Conservation (phyloP, 2,329 filamentous ascomycete genomes). For the Sporothrix protearum region DNA sequence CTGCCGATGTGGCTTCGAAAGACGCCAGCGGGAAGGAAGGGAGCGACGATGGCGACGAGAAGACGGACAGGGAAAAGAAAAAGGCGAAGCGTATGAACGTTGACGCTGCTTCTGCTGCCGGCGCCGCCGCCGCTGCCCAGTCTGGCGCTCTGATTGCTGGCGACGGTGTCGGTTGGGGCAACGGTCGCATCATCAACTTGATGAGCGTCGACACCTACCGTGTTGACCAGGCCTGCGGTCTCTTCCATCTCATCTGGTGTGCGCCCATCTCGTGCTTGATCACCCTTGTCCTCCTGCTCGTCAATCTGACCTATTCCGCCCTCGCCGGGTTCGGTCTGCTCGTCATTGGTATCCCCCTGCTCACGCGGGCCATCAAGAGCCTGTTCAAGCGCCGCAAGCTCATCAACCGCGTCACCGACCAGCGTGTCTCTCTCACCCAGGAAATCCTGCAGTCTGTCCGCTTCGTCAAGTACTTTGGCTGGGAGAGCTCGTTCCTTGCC, state of each 20-base stretch:
- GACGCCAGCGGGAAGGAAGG: not conserved
- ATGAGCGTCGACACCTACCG: constrained; percentile 97
- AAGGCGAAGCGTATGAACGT: constrained; percentile 36
- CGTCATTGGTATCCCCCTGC: constrained; percentile 69
- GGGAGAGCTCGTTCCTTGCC: constrained; percentile 82
- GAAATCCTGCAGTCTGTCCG: constrained; percentile 87
- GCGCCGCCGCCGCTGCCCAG: not conserved
- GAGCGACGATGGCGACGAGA: constrained; percentile 26
- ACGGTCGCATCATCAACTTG: constrained; percentile 84
- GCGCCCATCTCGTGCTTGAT: constrained; percentile 74
- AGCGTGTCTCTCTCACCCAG: constrained; percentile 84
- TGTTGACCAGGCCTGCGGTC: constrained; percentile 78
- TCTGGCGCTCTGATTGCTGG: constrained; percentile 50
- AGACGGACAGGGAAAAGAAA: constrained; percentile 42
- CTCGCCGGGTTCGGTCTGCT: constrained; percentile 83
- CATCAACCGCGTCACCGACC: constrained; percentile 94
- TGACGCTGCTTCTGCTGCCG: not conserved
- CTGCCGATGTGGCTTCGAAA: not conserved
- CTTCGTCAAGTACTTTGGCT: constrained; percentile 96
- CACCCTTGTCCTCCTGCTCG: constrained; percentile 72
- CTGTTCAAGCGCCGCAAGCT: constrained; percentile 69
- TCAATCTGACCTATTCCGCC: constrained; percentile 88
- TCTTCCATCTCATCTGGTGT: constrained; percentile 92
- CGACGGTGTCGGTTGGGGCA: constrained; percentile 82
- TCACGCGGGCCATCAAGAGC: constrained; percentile 72